phyloP scores from a whole-genome alignment of 306 rosid genomes.

The Begonia peltatifolia region DNA sequence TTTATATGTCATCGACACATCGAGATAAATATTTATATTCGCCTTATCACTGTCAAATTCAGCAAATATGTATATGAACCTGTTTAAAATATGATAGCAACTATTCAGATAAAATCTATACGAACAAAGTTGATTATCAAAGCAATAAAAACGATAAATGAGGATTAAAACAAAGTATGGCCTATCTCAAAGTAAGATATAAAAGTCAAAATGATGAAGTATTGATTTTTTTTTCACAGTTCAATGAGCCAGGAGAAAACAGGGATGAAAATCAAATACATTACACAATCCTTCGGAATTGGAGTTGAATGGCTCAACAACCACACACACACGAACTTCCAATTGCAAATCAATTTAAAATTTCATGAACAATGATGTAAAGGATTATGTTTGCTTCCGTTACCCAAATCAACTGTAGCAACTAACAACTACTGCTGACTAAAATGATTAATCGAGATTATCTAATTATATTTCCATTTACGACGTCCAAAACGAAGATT shows the following conservation, averaged over 20 bases:
- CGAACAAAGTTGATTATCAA: background rate
- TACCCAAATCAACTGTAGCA: too few species aligned
- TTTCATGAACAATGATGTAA: background rate
- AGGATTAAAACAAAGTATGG: background rate
- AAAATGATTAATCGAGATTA: too few species aligned
- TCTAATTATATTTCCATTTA: too few species aligned
- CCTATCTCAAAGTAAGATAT: too few species aligned
- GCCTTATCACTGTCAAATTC: constrained; percentile 1
- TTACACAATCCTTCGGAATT: too few species aligned
- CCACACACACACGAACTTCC: background rate
- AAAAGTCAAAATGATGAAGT: too few species aligned
- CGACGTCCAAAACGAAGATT: background rate
- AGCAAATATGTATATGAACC: too few species aligned
- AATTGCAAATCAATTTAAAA: background rate
- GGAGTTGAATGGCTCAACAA: background rate
- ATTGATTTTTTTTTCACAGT: too few species aligned
- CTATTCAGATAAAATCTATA: background rate
- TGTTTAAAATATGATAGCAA: background rate
- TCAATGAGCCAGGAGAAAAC: too few species aligned
- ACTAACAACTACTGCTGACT: background rate
- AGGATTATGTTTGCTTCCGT: background rate
- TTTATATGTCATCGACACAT: constrained; percentile 9
- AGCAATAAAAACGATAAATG: background rate
- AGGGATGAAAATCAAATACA: too few species aligned
- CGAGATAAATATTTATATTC: constrained; percentile 10